Percentiles rank a stretch among this genome's conserved stretches.
Evolutionary conservation across 106 monocot species (phyloP).

Genomic region (Apostasia shenzhenica): DNA sequence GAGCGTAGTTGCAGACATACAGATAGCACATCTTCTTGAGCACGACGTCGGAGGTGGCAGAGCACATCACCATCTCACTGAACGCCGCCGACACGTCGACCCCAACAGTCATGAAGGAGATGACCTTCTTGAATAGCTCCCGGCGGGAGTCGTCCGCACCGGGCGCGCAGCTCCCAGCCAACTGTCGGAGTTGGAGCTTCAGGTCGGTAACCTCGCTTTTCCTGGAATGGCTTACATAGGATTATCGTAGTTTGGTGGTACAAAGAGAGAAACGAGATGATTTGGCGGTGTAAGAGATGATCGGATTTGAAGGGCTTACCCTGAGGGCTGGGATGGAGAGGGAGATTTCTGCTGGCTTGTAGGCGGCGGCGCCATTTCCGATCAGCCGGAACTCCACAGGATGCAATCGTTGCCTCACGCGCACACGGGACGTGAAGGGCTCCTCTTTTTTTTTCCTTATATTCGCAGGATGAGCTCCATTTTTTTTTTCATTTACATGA

Average conservation of each 20-base stretch:
- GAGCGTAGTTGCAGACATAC: slow-evolving; percentile 86
- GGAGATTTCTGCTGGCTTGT: neutral
- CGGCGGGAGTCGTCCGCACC: slow-evolving; percentile 75
- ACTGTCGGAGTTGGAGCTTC: slow-evolving; percentile 89
- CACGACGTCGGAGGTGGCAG: slow-evolving; percentile 93
- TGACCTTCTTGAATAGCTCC: slow-evolving; percentile 96
- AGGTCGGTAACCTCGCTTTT: slow-evolving; percentile 96
- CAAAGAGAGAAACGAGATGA: neutral
- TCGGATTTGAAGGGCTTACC: slow-evolving; percentile 31
- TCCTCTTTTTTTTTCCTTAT: neutral
- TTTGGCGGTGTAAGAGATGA: neutral
- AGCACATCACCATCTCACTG: slow-evolving; percentile 99
- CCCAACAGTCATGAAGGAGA: slow-evolving; percentile 97
- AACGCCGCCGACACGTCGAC: slow-evolving; percentile 93
- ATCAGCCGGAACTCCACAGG: slow-evolving; percentile 2
- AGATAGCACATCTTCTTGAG: slow-evolving; percentile 99
- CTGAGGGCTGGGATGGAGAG: slow-evolving; percentile 52
- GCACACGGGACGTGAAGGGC: neutral
- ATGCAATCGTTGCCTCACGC: neutral
- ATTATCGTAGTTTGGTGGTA: neutral
- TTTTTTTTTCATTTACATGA: neutral
- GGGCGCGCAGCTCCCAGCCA: slow-evolving; percentile 81
- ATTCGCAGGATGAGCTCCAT: neutral
- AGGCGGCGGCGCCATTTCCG: slow-evolving; percentile 64
- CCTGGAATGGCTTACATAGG: slow-evolving; percentile 25